A percentile compares a stretch with the other conserved stretches of the same genome.
These are phyloP conservation scores for Ophiostoma himal-ulmi DNA, from an alignment of 2,329 filamentous ascomycete species.

Conservation along the genomic window DNA sequence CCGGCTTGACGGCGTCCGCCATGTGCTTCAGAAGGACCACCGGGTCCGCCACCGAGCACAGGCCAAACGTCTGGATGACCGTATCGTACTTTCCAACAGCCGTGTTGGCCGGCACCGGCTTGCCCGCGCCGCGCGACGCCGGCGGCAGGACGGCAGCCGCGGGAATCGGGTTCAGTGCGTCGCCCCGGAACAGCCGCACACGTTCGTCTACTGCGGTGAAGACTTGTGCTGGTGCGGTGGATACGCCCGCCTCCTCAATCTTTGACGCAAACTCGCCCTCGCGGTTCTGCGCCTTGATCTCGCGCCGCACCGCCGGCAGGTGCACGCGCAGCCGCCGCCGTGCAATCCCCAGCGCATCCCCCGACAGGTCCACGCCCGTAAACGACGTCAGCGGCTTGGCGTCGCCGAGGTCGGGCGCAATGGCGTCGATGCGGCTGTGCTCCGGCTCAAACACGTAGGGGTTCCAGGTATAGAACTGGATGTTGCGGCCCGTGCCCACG, in stretches of 20 bases:
- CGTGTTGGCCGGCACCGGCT: neutral
- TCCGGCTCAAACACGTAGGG: constrained; percentile 25
- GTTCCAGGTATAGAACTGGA: constrained; percentile 54
- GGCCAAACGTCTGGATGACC: constrained; percentile 58
- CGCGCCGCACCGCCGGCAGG: constrained; percentile 37
- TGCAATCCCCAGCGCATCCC: constrained; percentile 55
- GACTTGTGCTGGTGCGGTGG: constrained; percentile 8
- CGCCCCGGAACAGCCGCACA: constrained; percentile 33
- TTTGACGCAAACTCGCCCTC: constrained; percentile 20
- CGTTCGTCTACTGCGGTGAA: constrained; percentile 26
- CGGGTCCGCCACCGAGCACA: constrained; percentile 57
- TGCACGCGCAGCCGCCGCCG: constrained; percentile 45
- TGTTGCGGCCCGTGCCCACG: constrained; percentile 57
- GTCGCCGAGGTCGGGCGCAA: constrained; percentile 21
- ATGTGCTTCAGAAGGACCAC: constrained; percentile 49
- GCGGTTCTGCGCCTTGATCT: constrained; percentile 35
- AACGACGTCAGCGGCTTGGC: constrained; percentile 44
- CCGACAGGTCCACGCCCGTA: constrained; percentile 57
- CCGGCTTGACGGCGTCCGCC: constrained; percentile 46
- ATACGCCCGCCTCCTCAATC: constrained; percentile 27
- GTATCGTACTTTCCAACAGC: constrained; percentile 50
- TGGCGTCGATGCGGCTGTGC: neutral
- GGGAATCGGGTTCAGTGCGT: constrained; percentile 44
- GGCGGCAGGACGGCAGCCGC: neutral
- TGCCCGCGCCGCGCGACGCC: neutral